These are phyloP conservation scores for Paraconiothyrium sp. DNA, from an alignment of 2,329 filamentous ascomycete species.

Conservation along the genomic window DNA sequence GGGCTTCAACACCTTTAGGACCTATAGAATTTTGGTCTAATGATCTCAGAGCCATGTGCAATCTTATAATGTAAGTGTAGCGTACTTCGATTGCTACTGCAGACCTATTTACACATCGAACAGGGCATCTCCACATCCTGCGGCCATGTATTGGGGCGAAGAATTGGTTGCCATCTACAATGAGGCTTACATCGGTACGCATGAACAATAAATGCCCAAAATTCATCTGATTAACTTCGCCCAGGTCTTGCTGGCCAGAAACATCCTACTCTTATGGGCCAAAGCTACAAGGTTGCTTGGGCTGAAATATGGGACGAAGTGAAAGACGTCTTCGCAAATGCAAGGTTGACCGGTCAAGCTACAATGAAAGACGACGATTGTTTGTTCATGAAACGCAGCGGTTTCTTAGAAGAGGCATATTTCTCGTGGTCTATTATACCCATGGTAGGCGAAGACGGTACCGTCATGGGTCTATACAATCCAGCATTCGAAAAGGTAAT, in stretches of 20 bases:
- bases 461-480: constrained; percentile 80
- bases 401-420: constrained; percentile 80
- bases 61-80: constrained; percentile 72
- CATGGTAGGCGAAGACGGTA: constrained; percentile 76
- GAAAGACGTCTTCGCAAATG: constrained; percentile 72
- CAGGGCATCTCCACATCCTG: constrained; percentile 60
- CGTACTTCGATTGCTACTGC: not conserved
- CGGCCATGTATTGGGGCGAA: constrained; percentile 81
- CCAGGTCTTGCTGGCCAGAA: constrained; percentile 74
- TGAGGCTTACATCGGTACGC: constrained; percentile 67
- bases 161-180: constrained; percentile 77
- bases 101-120: constrained; percentile 10
- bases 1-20: constrained; percentile 76
- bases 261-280: constrained; percentile 79
- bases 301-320: constrained; percentile 78
- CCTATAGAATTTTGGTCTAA: constrained; percentile 78
- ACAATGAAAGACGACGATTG: constrained; percentile 87
- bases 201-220: not conserved
- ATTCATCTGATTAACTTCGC: not conserved
- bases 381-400: constrained; percentile 74
- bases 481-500: constrained; percentile 76
- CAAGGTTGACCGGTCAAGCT: constrained; percentile 75
- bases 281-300: constrained; percentile 74
- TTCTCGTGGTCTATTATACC: constrained; percentile 87
- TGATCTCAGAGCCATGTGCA: constrained; percentile 80